Evolutionary conservation across 2,329 filamentous ascomycete species (phyloP).

Genomic region (Pseudogymnoascus sp.): DNA sequence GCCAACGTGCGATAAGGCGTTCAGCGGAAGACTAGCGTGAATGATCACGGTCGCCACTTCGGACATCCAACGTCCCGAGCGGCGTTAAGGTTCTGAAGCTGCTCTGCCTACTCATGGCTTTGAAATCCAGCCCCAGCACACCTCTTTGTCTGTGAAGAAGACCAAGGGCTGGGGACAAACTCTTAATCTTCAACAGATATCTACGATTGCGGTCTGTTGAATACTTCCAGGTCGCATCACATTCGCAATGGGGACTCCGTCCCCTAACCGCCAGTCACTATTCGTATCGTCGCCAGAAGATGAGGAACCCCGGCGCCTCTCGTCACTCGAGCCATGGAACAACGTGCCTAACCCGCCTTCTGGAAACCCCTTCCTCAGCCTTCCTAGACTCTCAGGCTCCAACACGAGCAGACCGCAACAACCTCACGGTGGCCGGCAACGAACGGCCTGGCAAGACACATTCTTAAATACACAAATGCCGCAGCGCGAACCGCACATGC

Average conservation of each 20-base stretch:
- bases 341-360: neutral
- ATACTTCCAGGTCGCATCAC: neutral
- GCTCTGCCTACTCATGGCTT: neutral
- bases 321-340: neutral
- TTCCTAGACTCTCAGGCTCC: neutral
- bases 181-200: neutral
- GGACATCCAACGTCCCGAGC: neutral
- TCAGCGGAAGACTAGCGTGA: neutral
- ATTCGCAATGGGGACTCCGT: constrained; percentile 2
- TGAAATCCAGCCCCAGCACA: neutral
- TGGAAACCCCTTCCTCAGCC: neutral
- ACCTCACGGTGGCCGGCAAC: neutral
- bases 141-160: constrained; percentile 3
- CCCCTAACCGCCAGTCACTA: neutral
- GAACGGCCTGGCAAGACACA: neutral
- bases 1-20: neutral
- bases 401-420: neutral
- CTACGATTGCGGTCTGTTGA: neutral
- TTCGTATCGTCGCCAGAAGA: neutral
- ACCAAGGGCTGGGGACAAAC: neutral
- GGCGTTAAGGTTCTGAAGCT: neutral
- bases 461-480: neutral
- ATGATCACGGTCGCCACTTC: neutral
- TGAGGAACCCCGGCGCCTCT: neutral
- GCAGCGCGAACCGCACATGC: neutral